These are phyloP conservation scores for Xanthoparmelia taractica DNA, from an alignment of 495 filamentous ascomycete species.

Conservation along the genomic window DNA sequence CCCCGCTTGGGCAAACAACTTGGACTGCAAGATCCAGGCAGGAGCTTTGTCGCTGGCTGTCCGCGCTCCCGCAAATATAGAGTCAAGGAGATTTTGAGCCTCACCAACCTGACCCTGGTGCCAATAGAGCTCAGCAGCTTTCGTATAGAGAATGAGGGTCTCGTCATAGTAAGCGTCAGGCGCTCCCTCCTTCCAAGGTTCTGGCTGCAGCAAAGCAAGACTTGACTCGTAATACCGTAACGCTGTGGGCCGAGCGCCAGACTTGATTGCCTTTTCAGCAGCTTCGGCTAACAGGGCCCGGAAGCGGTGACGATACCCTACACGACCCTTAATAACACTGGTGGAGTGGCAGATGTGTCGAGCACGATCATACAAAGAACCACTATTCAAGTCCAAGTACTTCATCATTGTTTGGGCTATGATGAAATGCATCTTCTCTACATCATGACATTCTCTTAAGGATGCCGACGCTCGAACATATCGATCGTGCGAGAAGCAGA, in stretches of 20 bases:
- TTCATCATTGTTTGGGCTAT: conserved; percentile 73
- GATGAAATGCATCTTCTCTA: conserved; percentile 77
- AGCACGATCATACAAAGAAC: conserved; percentile 55
- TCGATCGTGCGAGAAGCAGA: conserved; percentile 76
- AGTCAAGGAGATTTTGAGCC: conserved; percentile 55
- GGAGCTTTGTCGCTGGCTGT: conserved; percentile 66
- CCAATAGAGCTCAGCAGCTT: conserved; percentile 73
- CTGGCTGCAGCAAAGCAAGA: conserved; percentile 65
- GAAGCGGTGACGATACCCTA: conserved; percentile 53
- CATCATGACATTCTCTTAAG: conserved; percentile 57
- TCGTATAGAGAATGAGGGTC: conserved; percentile 63
- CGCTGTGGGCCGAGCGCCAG: conserved; percentile 69
- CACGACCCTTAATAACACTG: conserved; percentile 59
- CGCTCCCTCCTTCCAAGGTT: conserved; percentile 63
- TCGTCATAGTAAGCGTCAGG: conserved; percentile 81
- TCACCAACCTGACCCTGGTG: conserved; percentile 60
- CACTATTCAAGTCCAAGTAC: conserved; percentile 50
- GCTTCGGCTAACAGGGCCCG: conserved; percentile 67
- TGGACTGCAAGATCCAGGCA: conserved; percentile 68
- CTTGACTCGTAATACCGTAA: conserved; percentile 69
- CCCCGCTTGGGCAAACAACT: conserved; percentile 64
- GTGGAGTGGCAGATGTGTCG: conserved; percentile 68
- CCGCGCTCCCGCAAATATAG: conserved; percentile 57
- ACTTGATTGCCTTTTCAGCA: conserved; percentile 66
- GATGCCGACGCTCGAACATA: conserved; percentile 67